A percentile compares a stretch with the other conserved stretches of the same genome.
Evolutionary conservation across 1,284 basidiomycete species (phyloP).

Genomic region (Cutaneotrichosporon cyanovorans): DNA sequence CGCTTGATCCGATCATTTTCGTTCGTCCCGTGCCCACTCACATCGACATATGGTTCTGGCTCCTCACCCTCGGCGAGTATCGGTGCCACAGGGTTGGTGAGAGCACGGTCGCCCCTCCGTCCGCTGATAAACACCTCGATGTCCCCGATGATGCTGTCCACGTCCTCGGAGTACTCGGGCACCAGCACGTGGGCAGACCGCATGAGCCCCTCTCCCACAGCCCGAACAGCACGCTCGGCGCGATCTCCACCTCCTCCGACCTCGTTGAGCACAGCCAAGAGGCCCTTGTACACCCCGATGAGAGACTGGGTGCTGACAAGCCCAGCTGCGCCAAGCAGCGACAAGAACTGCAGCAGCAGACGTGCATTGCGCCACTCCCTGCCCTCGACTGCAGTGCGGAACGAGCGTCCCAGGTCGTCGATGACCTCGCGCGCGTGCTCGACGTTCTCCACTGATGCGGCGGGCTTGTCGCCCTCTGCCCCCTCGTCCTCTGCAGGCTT

Average conservation of each 20-base stretch:
- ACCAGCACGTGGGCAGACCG: slow-evolving; percentile 47
- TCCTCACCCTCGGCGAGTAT: slow-evolving; percentile 30
- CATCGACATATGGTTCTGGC: slow-evolving; percentile 26
- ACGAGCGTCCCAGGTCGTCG: slow-evolving; percentile 79
- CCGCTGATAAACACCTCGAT: slow-evolving; percentile 37
- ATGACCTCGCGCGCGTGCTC: slow-evolving; percentile 65
- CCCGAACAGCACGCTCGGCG: slow-evolving; percentile 73
- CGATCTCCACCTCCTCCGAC: slow-evolving; percentile 80
- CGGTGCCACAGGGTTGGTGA: slow-evolving; percentile 32
- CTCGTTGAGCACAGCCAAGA: slow-evolving; percentile 77
- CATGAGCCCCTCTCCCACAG: slow-evolving; percentile 79
- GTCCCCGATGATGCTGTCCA: slow-evolving; percentile 27
- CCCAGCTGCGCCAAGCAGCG: slow-evolving; percentile 67
- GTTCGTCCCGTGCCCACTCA: too few relatives aligned
- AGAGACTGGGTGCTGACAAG: slow-evolving; percentile 69
- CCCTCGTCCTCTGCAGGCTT: slow-evolving; percentile 27
- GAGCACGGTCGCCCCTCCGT: slow-evolving; percentile 23
- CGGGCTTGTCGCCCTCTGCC: slow-evolving; percentile 30
- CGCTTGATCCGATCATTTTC: too few relatives aligned
- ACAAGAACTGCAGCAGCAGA: slow-evolving; percentile 80
- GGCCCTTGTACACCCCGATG: slow-evolving; percentile 66
- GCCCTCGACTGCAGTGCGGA: slow-evolving; percentile 75
- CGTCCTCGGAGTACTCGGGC: slow-evolving; percentile 27
- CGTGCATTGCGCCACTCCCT: slow-evolving; percentile 80
- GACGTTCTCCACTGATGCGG: slow-evolving; percentile 27